Conservation (phyloP, 1,284 basidiomycete species). For the Microbotryomycetes sp. region DNA sequence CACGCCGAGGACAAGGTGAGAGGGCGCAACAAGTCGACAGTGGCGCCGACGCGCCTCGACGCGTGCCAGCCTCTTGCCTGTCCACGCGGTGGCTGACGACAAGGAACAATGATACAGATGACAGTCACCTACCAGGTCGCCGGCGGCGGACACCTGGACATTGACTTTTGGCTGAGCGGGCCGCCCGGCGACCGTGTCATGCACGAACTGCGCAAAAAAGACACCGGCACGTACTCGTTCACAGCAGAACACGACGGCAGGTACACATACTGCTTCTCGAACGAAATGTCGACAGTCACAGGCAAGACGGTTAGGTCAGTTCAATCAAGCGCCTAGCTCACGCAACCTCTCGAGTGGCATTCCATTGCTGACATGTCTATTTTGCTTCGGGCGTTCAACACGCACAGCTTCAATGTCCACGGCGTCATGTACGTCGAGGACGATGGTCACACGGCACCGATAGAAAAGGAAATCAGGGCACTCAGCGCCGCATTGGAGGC, state of each 20-base stretch:
- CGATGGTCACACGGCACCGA: constrained; percentile 79
- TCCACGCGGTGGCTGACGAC: neutral
- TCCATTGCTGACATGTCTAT: neutral
- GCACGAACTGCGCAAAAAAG: constrained; percentile 72
- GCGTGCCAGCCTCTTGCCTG: too few relatives aligned
- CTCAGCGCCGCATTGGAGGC: constrained; percentile 76
- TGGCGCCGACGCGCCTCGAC: neutral
- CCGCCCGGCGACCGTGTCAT: constrained; percentile 58
- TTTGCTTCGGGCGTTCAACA: too few relatives aligned
- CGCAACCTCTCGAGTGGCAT: neutral
- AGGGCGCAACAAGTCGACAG: neutral
- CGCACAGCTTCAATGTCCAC: constrained; percentile 89
- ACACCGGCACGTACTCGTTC: constrained; percentile 82
- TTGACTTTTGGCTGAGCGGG: constrained; percentile 78
- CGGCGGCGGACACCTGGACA: constrained; percentile 89
- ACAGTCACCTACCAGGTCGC: constrained; percentile 98
- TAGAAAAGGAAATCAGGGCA: constrained; percentile 88
- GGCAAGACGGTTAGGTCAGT: constrained; percentile 87
- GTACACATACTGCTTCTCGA: constrained; percentile 96
- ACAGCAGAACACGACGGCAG: constrained; percentile 79
- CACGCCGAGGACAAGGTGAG: constrained; percentile 85
- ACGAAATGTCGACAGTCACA: constrained; percentile 89
- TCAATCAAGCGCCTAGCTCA: neutral
- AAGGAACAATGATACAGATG: constrained; percentile 57
- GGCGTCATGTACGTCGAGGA: constrained; percentile 88